Base-by-base conservation (phyloP, 176 grass and related monocot genomes). In the Phragmites australis region DNA sequence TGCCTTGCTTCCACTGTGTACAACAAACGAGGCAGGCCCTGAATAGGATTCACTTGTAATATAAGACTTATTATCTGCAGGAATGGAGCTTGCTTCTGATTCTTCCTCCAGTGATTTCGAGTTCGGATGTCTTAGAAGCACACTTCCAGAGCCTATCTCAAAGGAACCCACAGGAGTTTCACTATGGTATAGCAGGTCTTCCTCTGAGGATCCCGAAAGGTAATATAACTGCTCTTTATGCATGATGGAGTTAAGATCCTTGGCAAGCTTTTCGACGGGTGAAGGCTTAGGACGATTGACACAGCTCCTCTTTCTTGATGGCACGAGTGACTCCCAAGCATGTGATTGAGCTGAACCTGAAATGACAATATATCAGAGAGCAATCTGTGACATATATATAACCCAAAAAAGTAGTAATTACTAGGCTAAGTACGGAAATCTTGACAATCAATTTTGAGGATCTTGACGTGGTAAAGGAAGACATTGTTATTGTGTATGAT, bases 11-110 rank as follows among this genome's bases (percentile, higher is more conserved):
- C 83, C 84, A 73, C 41, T 87, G 65, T 85, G 81, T 70, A 79
- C 74, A 73, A 74, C 61, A 87, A 89, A 87, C 0, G 73, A 89
- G 52, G 63, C 54, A 52, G 68, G 76, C 42, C 73, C 81, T 68
- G 86, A 89, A 78, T 87, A 91, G 19, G 86, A 79, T 73, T 91
- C 89, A 89, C 78, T 87, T 72, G 80, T 85, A 94, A 82, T 66
- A 22, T 70, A 73, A 44, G 81, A 87, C 79, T 83, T 89, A 80
- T 94, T 87, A 74, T 94, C 91, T 76, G 76, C 77, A 81, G 86
- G 88, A 88, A 95, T 47, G 43, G 94, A 97, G 75, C 90, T 97
- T 86, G 92, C 89, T 85, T 97, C 92, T 72, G 92, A 97, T 87
- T 97, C 95, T 84, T 90, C 89, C 77, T 97, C 94, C 41, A 80